These are phyloP conservation scores for Cerrena zonata DNA, from an alignment of 1,284 basidiomycete genomes.

Conservation along the genomic window DNA sequence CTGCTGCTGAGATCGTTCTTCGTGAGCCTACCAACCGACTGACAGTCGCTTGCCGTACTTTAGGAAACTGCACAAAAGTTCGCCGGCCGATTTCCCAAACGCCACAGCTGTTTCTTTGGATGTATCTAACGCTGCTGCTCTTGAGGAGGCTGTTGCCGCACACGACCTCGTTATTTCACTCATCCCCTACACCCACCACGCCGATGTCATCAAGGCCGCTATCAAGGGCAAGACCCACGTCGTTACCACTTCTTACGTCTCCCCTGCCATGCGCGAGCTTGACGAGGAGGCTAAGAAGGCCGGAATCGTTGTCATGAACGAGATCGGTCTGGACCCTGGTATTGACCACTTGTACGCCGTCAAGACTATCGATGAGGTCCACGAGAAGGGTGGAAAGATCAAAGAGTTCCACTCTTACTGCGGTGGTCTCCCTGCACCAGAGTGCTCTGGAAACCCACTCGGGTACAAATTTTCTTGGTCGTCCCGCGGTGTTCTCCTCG, in stretches of 20 bases:
- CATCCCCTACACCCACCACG: slow-evolving; percentile 93
- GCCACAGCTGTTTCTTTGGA: slow-evolving; percentile 79
- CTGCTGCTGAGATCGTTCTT: slow-evolving; percentile 89
- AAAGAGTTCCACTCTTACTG: slow-evolving; percentile 96
- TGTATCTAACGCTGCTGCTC: slow-evolving; percentile 66
- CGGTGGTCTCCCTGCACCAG: slow-evolving; percentile 90
- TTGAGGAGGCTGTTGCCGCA: slow-evolving; percentile 77
- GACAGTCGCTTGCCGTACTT: slow-evolving; percentile 85
- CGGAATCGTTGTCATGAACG: slow-evolving; percentile 94
- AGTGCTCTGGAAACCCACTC: slow-evolving; percentile 88
- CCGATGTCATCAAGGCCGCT: slow-evolving; percentile 87
- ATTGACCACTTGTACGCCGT: slow-evolving; percentile 94
- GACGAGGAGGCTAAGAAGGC: slow-evolving; percentile 81
- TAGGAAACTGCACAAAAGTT: slow-evolving; percentile 64
- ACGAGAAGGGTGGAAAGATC: slow-evolving; percentile 91
- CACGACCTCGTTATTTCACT: slow-evolving; percentile 94
- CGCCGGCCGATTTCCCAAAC: slow-evolving; percentile 66
- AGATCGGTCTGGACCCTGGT: slow-evolving; percentile 95
- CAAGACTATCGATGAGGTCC: slow-evolving; percentile 93
- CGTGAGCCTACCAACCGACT: slow-evolving; percentile 79
- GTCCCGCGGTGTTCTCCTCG: slow-evolving; percentile 90
- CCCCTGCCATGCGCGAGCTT: slow-evolving; percentile 84
- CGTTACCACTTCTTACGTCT: slow-evolving; percentile 94
- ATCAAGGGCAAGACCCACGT: slow-evolving; percentile 94
- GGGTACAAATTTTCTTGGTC: slow-evolving; percentile 99